Evolutionary conservation across 1,284 basidiomycete species (phyloP), one percentile per base, ranked within the genome.

Genomic region (Schizopora paradoxa): DNA sequence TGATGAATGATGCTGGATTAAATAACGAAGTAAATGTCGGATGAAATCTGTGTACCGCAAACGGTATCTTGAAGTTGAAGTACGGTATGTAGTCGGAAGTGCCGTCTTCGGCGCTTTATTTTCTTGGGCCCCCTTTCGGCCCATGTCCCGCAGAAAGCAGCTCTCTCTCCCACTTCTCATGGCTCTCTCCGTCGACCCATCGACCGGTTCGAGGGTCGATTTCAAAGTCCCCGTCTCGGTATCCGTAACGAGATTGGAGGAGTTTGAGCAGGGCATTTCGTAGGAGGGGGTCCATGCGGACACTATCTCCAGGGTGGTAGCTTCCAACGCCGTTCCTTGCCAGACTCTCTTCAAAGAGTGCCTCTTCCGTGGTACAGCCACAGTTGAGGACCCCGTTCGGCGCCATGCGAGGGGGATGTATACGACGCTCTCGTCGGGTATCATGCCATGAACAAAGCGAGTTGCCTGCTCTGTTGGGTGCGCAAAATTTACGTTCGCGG

Each of bases 381-480:
- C 86, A 90, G 66, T 90, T 90, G 48, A 90, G 76, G 53, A 74
- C 73, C 11, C 85, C 83, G 0, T 69, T 64, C 7, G 86, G 86
- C 2, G 86, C 87, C 69, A 82, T 82, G 38, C 87, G 77, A n/a
- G 87, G 86, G 3, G 87, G 84, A 56, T 75, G 79, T 0, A 72
- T 70, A 5, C 87, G 76, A 32, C 87, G 78, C 63, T 90, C 87
- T 31, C 87, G 76, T 28, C 87, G 73, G 2, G 86, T 86, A 61
- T 90, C 86, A 57, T 90, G 87, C 87, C 87, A 90, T 3, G 87
- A 82, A 60, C 86, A 90, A 23, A 90, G 73, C 2, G 86, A 85
- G 54, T 90, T 90, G 18, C 86, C 87, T 0, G 87, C 86, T 35
- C 87, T 77, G 62, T 90, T 90, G 26, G 86, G 67, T 1, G 87